These are phyloP conservation scores for Kurtzmaniella natalensis DNA, from an alignment of 1,139 yeast species.

Conservation along the genomic window DNA sequence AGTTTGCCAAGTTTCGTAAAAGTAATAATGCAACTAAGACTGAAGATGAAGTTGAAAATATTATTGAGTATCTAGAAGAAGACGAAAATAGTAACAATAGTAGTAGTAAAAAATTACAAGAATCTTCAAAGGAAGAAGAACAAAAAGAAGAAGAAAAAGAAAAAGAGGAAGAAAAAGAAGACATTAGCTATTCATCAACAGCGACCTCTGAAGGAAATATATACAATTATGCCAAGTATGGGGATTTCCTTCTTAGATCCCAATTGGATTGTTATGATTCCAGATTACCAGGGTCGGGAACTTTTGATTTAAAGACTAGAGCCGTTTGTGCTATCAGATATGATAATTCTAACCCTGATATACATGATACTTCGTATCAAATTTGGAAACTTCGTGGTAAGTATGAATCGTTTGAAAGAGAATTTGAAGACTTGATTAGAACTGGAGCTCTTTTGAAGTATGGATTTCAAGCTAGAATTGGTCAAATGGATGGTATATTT, in stretches of 20 bases:
- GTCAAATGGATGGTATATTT: constrained; percentile 95
- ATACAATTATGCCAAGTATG: constrained; percentile 72
- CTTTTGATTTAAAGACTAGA: constrained; percentile 87
- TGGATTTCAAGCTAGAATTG: constrained; percentile 86
- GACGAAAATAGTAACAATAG: no score
- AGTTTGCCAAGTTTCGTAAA: constrained; percentile 35
- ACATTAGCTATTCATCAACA: no score
- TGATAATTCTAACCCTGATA: constrained; percentile 62
- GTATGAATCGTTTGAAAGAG: constrained; percentile 77
- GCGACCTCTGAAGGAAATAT: constrained; percentile 16
- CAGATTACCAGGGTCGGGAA: constrained; percentile 83
- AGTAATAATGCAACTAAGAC: constrained; percentile 2
- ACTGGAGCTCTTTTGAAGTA: constrained; percentile 77
- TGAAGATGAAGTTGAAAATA: constrained; percentile 4
- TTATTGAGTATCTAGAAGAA: no score
- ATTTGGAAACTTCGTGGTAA: constrained; percentile 57
- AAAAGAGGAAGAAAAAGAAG: constrained; percentile 4
- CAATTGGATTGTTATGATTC: constrained; percentile 83
- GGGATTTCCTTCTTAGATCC: constrained; percentile 75
- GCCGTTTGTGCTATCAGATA: constrained; percentile 85
- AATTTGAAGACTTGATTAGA: constrained; percentile 67
- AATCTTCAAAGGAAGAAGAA: constrained; percentile 16
- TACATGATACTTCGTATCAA: constrained; percentile 58
- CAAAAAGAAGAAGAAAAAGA: constrained; percentile 18
- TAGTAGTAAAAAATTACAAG: constrained; percentile 9